Base-by-base conservation (phyloP, 2,329 filamentous ascomycete species). In the Phyllosticta capitalensis region DNA sequence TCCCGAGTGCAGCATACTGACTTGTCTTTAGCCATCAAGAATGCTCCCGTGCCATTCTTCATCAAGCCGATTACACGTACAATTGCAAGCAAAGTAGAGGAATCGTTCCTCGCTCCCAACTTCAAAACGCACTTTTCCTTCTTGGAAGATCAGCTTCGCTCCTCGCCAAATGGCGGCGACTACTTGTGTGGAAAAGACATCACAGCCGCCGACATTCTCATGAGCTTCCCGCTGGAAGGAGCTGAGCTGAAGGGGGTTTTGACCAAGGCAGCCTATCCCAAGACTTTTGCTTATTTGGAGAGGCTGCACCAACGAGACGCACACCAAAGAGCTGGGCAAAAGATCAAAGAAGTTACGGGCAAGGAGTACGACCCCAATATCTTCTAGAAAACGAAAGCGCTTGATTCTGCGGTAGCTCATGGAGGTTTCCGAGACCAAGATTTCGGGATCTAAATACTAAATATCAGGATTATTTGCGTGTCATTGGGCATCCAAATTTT, bases 31-130 rank as follows among this genome's bases (percentile, higher is more conserved):
- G 76, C 65, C 52, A 74, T 85, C 62, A 66, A 76, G 62, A 75
- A 74, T 21, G 75, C 81, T 0, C 78, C 82, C 0, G 79, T 86
- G 0, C 85, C 85, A 0, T 89, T 88, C 77, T 87, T 89, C 75
- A 75, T 89, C 67, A 84, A 81, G 63, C 85, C 85, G 2, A 77
- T 89, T 62, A 83, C 84, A 14, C 72, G 73, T 5, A 72, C 76
- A 5, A 79, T 89, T 20, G 81, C 81, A 7, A 69, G 71, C 61
- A 76, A 75, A 57, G 70, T 83, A 30, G 72, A 78, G 14, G 64
- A 63, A 0, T 61, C 66, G 10, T 82, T 77, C 66, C 69, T 82
- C 45, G 72, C 75, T 45, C 72, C 74, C 0, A 78, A 81, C 63
- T 71, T 79, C 60, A 73, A 73, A 22, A 74, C 70, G 6, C 75